Percentiles rank a stretch among this genome's conserved stretches.
Conservation (phyloP, 2,329 filamentous ascomycete species). For the Fusarium albosuccineum region DNA sequence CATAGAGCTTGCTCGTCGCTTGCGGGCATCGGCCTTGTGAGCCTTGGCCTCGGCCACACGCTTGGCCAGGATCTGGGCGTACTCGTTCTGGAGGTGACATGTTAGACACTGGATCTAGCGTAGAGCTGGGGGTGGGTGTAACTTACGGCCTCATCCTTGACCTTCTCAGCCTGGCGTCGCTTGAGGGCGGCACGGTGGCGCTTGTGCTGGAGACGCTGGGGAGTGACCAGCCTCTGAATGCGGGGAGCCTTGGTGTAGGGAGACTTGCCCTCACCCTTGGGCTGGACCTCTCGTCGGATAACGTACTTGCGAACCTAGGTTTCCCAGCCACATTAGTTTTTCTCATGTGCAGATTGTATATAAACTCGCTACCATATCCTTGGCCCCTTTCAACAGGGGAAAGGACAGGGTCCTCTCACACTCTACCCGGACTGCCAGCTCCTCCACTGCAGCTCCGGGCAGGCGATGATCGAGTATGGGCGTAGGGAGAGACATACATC, state of each 20-base stretch:
- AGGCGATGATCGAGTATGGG: conserved; percentile 76
- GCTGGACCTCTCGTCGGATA: conserved; percentile 97
- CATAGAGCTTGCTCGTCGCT: conserved; percentile 97
- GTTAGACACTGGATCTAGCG: background rate
- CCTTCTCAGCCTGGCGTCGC: conserved; percentile 95
- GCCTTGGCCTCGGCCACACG: conserved; percentile 97
- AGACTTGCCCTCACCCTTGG: conserved; percentile 97
- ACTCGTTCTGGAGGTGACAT: conserved; percentile 81
- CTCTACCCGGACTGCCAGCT: conserved; percentile 67
- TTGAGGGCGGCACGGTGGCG: conserved; percentile 98
- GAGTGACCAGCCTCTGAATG: conserved; percentile 99
- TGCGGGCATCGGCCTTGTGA: conserved; percentile 92
- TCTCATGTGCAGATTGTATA: conserved; percentile 30
- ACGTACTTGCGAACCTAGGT: conserved; percentile 97
- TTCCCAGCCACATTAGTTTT: conserved; percentile 55
- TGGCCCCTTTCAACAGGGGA: conserved; percentile 8
- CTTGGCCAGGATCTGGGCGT: conserved; percentile 95
- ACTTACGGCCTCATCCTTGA: conserved; percentile 99
- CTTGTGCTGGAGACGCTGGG: conserved; percentile 99
- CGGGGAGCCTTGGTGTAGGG: conserved; percentile 99
- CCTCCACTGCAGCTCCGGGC: conserved; percentile 65
- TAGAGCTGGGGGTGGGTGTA: too few relatives aligned
- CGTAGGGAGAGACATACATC: conserved; percentile 85
- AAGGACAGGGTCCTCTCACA: conserved; percentile 63
- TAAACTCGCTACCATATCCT: conserved; percentile 41